Evolutionary conservation across 495 filamentous ascomycete genomes (phyloP), one percentile per base, ranked within the genome.

Genomic region (Penicillium desertorum): DNA sequence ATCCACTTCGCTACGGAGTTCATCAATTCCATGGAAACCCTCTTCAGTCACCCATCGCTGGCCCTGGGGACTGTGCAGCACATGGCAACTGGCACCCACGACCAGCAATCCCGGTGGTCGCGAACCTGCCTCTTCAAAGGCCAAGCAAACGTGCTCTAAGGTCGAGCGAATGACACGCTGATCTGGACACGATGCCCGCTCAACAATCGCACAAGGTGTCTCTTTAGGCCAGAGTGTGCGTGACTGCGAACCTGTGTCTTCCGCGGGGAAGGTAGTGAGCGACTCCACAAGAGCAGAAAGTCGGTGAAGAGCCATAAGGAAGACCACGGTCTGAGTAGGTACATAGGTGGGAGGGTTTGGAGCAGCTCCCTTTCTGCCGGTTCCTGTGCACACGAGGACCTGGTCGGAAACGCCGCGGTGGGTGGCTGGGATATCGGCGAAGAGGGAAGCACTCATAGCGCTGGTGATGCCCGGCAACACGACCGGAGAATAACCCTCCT

Each of bases 281-380:
- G 86, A 83, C 3, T 76, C 77, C 3, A 97, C 80, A 0, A 98
- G 74, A 5, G 82, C 85, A 16, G 68, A 79, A 1, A 98, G 82
- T 16, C 94, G 83, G 75, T 98, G 94, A 57, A 98, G 74, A 30
- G 91, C 89, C 94, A 98, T 98, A 27, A 98, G 71, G 54, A 97
- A 96, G n/a, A 98, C 88, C 5, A 92, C 89, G 0, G 94, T 98
- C 56, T 91, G 81, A 3, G 81, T 87, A 0, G 73, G 69, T 2
- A 92, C 84, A 66, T 85, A 96, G 60, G 86, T 84, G 0, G 94
- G 95, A 41, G 91, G 90, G 20, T 82, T 77, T 0, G 91, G 90
- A 2, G 89, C 77, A 54, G 83, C 86, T n/a, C 95, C 94, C 75
- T 94, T 95, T 62, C 93, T 81, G 11, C 94, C 94, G 0, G 95